phyloP scores from a whole-genome alignment of 352 stramenopile species.

The Globisporangium yorkense region DNA sequence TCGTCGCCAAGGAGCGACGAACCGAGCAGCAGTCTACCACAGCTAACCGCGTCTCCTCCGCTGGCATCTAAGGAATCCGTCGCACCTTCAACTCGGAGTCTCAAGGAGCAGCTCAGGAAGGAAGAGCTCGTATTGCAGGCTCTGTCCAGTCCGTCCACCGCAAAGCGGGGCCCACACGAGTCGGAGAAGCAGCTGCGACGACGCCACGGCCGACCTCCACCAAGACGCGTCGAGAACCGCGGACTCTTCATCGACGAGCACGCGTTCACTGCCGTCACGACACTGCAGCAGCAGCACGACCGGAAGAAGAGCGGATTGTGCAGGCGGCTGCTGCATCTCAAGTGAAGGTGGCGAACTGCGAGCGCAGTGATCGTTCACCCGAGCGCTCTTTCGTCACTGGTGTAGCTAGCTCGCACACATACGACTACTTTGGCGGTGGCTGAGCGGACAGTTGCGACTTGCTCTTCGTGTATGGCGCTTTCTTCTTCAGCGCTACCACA shows the following conservation, averaged over 20 bases:
- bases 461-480: slow-evolving; percentile 12
- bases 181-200: slow-evolving; percentile 25
- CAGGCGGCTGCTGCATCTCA: slow-evolving; percentile 34
- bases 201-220: slow-evolving; percentile 31
- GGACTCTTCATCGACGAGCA: slow-evolving; percentile 30
- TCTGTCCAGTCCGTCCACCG: slow-evolving; percentile 10
- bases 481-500: slow-evolving; percentile 39
- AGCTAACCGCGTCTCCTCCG: neutral
- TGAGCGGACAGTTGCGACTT: slow-evolving; percentile 11
- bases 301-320: slow-evolving; percentile 32
- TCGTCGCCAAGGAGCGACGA: slow-evolving; percentile 1
- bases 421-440: neutral
- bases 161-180: slow-evolving; percentile 4
- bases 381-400: neutral
- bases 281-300: slow-evolving; percentile 26
- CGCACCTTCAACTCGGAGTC: neutral
- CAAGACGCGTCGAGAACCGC: slow-evolving; percentile 27
- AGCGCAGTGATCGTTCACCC: neutral
- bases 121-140: slow-evolving; percentile 22
- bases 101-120: slow-evolving; percentile 22
- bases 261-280: slow-evolving; percentile 14
- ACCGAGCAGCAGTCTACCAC: neutral
- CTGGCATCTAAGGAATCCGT: neutral
- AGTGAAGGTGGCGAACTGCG: slow-evolving; percentile 1
- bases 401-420: too few species aligned